Evolutionary conservation across 2,329 filamentous ascomycete genomes (phyloP).

Genomic region (Metarhizium humberi): DNA sequence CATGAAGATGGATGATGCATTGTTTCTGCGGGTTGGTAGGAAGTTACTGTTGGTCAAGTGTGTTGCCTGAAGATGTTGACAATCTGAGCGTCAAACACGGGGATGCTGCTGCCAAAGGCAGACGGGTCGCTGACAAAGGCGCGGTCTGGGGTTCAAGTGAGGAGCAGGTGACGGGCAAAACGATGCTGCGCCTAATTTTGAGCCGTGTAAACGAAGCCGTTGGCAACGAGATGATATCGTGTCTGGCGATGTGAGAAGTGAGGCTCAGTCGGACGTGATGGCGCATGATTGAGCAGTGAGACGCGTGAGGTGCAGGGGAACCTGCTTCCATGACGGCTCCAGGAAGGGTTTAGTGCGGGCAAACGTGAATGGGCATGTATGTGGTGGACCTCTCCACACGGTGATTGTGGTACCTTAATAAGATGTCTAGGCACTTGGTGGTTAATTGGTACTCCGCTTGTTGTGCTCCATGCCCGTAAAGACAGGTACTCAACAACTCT

Average conservation of each 20-base stretch:
- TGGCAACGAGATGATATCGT: neutral
- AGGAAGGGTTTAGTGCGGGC: constrained; percentile 17
- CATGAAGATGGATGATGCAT: constrained; percentile 7
- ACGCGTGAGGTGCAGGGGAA: constrained; percentile 16
- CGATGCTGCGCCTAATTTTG: neutral
- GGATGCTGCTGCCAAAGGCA: neutral
- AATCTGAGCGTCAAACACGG: neutral
- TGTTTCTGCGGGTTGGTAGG: constrained; percentile 3
- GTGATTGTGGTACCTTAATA: neutral
- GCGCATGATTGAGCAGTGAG: constrained; percentile 10
- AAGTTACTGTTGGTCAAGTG: neutral
- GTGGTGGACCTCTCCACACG: neutral
- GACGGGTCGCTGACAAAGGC: neutral
- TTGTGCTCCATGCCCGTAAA: no score
- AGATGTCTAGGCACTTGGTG: no score
- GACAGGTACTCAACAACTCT: no score
- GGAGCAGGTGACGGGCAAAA: neutral
- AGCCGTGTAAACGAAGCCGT: neutral
- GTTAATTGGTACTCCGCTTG: no score
- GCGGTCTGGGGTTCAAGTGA: no score
- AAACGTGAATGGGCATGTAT: constrained; percentile 1
- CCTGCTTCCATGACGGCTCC: constrained; percentile 18
- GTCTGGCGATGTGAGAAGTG: neutral
- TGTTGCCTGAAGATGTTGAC: constrained; percentile 1
- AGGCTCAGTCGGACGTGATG: constrained; percentile 4